phyloP scores from a whole-genome alignment of 2,329 filamentous ascomycete genomes.

The Colletotrichum ledebouriae region DNA sequence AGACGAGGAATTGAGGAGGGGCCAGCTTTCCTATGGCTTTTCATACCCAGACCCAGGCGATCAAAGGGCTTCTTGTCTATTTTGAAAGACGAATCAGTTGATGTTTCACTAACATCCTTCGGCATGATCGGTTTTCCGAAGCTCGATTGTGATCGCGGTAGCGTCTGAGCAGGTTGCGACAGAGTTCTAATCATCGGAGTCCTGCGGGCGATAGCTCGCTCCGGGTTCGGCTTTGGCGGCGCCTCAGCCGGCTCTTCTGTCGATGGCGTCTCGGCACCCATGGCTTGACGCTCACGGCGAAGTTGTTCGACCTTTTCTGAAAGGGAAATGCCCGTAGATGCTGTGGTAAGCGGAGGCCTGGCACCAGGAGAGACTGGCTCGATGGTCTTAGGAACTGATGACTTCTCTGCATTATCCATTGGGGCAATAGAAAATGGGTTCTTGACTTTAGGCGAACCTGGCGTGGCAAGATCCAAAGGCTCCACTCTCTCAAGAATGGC shows the following conservation, averaged over 20 bases:
- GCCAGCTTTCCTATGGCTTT: constrained; percentile 67
- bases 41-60: constrained; percentile 76
- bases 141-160: constrained; percentile 61
- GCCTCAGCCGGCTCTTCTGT: constrained; percentile 43
- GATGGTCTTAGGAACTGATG: background rate
- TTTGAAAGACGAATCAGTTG: constrained; percentile 59
- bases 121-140: constrained; percentile 56
- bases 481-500: constrained; percentile 61
- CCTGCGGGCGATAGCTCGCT: constrained; percentile 59
- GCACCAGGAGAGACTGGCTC: constrained; percentile 16
- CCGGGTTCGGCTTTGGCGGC: constrained; percentile 47
- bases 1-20: constrained; percentile 92
- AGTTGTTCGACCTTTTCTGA: constrained; percentile 65
- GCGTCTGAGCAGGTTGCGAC: constrained; percentile 64
- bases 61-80: constrained; percentile 84
- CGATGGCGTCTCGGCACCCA: constrained; percentile 49
- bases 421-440: constrained; percentile 34
- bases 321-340: constrained; percentile 48
- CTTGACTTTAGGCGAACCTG: constrained; percentile 50
- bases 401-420: constrained; percentile 23
- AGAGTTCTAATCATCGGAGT: constrained; percentile 65
- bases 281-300: constrained; percentile 62
- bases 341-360: constrained; percentile 27
- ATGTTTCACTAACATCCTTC: constrained; percentile 51
- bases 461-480: constrained; percentile 63